Base-by-base conservation (phyloP, 805 yeast genomes). In the Candida ficus region DNA sequence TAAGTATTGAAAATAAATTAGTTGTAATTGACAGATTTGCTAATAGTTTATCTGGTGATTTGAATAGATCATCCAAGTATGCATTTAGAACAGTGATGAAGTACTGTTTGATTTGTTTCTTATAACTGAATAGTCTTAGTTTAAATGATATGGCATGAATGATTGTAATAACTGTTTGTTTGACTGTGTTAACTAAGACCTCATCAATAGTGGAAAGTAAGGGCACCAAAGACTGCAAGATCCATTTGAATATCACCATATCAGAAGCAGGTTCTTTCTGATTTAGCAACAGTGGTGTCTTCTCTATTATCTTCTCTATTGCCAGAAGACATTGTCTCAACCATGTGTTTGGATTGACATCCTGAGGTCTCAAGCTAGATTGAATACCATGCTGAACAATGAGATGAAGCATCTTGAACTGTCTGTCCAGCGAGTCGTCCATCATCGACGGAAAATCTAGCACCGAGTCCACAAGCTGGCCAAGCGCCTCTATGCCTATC, bases 371-470 rank as follows among this genome's bases (percentile, higher is more conserved):
- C 13, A 30, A 38, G 3, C 38, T 42, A 7, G 46, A 44, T 16
- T 45, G 48, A 8, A 51, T 39, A 10, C 60, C 58, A 22, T 47
- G 52, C 18, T 43, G 44, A 20, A 56, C 39, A 33, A 56, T 56
- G 33, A 54, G 44, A 13, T 39, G 37, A 16, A 56, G 38, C 19
- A 47, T 42, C 27, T 45, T 45, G 30, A 47, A 44, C 38, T 46
- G 52, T 1, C 49, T 46, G 10, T 49, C 54, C 36, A 44, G 45
- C 4, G 53, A 45, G 22, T 48, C 48, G n/a, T 43, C 53, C 22
- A 18, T 14, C n/a, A 7, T 30, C 7, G 25, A 18, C 35, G 45
- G 18, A 28, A 40, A 13, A 38, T 29, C 20, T 3, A 37, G 29
- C 5, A 30, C 34, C 5, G 39, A 20, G 18, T 29, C 29, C 14